Percentiles rank a stretch among this genome's conserved stretches.
Evolutionary conservation across 345 rosid genomes (phyloP).

Genomic region (Aquilaria yunnanensis): DNA sequence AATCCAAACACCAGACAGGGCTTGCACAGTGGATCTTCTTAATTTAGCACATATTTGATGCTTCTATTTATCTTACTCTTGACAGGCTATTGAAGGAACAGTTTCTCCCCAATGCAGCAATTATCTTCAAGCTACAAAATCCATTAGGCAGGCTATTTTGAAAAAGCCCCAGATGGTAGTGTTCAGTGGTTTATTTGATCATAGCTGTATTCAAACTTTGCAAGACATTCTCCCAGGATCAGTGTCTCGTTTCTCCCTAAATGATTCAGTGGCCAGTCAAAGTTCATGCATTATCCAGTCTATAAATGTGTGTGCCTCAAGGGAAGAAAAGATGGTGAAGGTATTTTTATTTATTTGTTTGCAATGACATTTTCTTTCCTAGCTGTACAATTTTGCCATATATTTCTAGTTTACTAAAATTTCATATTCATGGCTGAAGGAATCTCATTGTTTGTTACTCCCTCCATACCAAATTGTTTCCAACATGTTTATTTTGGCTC

Average conservation of each 20-base stretch:
- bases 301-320: conserved; percentile 33
- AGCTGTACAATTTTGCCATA: too few relatives aligned
- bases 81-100: conserved; percentile 67
- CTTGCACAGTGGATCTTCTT: not conserved
- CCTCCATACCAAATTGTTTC: too few relatives aligned
- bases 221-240: conserved; percentile 37
- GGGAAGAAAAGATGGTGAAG: conserved; percentile 40
- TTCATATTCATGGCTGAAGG: too few relatives aligned
- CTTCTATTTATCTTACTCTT: conserved; percentile 12
- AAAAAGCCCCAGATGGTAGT: conserved; percentile 45
- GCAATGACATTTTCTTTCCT: not conserved
- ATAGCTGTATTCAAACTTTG: conserved; percentile 24
- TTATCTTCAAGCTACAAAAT: conserved; percentile 36
- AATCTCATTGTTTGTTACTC: too few relatives aligned
- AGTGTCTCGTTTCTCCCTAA: conserved; percentile 35
- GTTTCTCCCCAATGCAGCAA: conserved; percentile 33
- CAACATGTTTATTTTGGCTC: too few relatives aligned
- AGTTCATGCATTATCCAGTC: conserved; percentile 46
- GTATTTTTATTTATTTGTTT: conserved; percentile 19
- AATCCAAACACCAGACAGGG: not conserved
- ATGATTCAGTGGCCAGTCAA: conserved; percentile 40
- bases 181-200: conserved; percentile 34
- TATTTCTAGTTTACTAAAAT: too few relatives aligned
- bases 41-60: not conserved
- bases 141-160: conserved; percentile 53